Conservation (phyloP, 2,329 filamentous ascomycete genomes). For the Ploettnerulaceae sp. region DNA sequence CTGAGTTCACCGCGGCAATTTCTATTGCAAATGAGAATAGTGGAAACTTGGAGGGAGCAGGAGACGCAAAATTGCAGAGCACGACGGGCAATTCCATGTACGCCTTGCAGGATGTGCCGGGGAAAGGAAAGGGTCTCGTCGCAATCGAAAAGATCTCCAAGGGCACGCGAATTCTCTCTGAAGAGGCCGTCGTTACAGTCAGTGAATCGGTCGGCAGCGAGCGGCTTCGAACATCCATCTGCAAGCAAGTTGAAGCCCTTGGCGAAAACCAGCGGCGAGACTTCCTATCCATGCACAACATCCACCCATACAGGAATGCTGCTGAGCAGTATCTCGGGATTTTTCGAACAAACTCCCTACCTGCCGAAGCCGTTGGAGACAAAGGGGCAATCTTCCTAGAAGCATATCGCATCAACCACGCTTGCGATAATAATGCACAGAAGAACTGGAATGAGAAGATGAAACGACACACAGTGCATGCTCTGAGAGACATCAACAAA, state of each 20-base stretch:
- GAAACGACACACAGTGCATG: slow-evolving; percentile 33
- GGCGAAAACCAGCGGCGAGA: slow-evolving; percentile 9
- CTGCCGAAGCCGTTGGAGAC: slow-evolving; percentile 23
- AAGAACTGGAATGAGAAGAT: slow-evolving; percentile 35
- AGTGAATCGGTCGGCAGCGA: not conserved
- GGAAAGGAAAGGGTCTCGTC: slow-evolving; percentile 40
- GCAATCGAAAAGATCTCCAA: slow-evolving; percentile 35
- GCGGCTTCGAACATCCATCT: slow-evolving; percentile 9
- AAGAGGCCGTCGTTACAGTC: slow-evolving; percentile 37
- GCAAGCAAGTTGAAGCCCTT: slow-evolving; percentile 14
- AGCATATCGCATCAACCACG: slow-evolving; percentile 37
- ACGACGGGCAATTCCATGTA: slow-evolving; percentile 17
- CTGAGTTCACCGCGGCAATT: slow-evolving; percentile 15
- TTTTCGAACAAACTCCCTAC: slow-evolving; percentile 17
- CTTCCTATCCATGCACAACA: slow-evolving; percentile 19
- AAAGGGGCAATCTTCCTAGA: slow-evolving; percentile 35
- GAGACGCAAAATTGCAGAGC: slow-evolving; percentile 9
- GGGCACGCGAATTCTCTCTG: slow-evolving; percentile 39
- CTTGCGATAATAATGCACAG: slow-evolving; percentile 36
- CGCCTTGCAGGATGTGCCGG: slow-evolving; percentile 26
- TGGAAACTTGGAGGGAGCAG: slow-evolving; percentile 14
- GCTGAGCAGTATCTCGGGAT: slow-evolving; percentile 17
- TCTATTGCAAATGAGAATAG: slow-evolving; percentile 16
- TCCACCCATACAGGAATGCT: slow-evolving; percentile 6
- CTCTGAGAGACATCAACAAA: slow-evolving; percentile 33